Percentiles rank a stretch among this genome's conserved stretches.
phyloP scores from a whole-genome alignment of 2,329 filamentous ascomycete species.

The Epichloe sylvatica region DNA sequence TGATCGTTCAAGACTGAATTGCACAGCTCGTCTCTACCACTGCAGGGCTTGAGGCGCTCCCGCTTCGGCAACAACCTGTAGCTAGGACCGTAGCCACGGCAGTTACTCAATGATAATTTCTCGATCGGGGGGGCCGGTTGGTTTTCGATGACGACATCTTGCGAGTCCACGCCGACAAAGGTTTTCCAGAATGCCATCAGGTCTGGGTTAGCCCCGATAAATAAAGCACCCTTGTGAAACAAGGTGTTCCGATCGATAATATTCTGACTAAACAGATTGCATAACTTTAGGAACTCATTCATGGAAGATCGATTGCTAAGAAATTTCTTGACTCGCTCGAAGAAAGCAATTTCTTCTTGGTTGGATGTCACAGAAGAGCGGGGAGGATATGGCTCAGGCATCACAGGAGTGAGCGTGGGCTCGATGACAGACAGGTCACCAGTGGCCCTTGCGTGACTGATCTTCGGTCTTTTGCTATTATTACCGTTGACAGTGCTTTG shows the following conservation, averaged over 20 bases:
- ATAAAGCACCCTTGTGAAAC: slow-evolving; percentile 67
- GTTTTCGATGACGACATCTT: slow-evolving; percentile 68
- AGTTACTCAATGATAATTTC: slow-evolving; percentile 86
- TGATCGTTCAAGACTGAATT: slow-evolving; percentile 89
- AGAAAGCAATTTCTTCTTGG: slow-evolving; percentile 80
- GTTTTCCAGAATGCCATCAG: slow-evolving; percentile 78
- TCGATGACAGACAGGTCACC: slow-evolving; percentile 54
- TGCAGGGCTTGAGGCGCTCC: slow-evolving; percentile 82
- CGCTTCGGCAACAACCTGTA: slow-evolving; percentile 84
- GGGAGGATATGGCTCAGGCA: slow-evolving; percentile 76
- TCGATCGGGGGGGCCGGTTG: slow-evolving; percentile 63
- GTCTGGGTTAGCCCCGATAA: slow-evolving; percentile 79
- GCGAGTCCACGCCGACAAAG: slow-evolving; percentile 65
- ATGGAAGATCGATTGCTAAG: slow-evolving; percentile 85
- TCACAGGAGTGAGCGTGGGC: slow-evolving; percentile 73
- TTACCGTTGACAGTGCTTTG: slow-evolving; percentile 24
- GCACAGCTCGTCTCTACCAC: slow-evolving; percentile 88
- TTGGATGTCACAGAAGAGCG: slow-evolving; percentile 58
- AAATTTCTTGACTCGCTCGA: slow-evolving; percentile 92
- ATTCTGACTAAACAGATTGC: slow-evolving; percentile 88
- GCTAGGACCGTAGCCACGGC: slow-evolving; percentile 86
- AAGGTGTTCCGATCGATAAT: slow-evolving; percentile 77
- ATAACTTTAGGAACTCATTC: slow-evolving; percentile 92
- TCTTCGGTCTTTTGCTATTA: slow-evolving; percentile 53
- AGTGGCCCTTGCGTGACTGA: slow-evolving; percentile 52